These are phyloP conservation scores for Puccinellia tenuiflora DNA, from an alignment of 176 grass and related monocot species.

Conservation along the genomic window DNA sequence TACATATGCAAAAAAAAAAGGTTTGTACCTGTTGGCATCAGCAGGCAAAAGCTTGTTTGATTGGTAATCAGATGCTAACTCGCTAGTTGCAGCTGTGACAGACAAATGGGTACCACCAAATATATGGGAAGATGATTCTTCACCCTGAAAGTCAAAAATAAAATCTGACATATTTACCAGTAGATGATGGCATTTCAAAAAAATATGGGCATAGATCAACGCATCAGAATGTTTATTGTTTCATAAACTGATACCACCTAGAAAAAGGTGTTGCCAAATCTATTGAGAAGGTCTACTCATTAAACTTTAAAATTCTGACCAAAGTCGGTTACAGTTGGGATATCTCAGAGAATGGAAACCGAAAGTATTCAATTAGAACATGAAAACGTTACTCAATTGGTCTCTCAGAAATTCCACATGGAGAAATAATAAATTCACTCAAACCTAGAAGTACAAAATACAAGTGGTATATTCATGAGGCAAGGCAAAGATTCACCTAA, in stretches of 20 bases:
- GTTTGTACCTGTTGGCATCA: conserved; percentile 37
- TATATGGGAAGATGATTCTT: conserved; percentile 36
- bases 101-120: conserved; percentile 18
- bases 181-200: background rate
- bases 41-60: conserved; percentile 16
- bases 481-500: background rate
- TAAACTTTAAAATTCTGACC: conserved; percentile 11
- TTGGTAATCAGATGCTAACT: conserved; percentile 24
- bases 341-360: background rate
- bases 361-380: too few relatives aligned
- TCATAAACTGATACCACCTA: background rate
- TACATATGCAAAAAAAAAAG: background rate
- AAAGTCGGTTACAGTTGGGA: background rate
- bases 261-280: background rate
- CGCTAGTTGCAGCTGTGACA: conserved; percentile 15
- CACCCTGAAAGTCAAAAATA: conserved; percentile 35
- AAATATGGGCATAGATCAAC: background rate
- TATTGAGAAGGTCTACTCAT: background rate
- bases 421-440: background rate
- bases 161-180: background rate
- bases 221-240: background rate
- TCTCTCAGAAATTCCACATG: background rate
- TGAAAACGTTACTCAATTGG: too few relatives aligned
- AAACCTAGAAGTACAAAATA: background rate
- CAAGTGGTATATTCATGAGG: background rate